phyloP scores from a whole-genome alignment of 495 filamentous ascomycete genomes.

The Pseudoneurospora amorphoporcata region DNA sequence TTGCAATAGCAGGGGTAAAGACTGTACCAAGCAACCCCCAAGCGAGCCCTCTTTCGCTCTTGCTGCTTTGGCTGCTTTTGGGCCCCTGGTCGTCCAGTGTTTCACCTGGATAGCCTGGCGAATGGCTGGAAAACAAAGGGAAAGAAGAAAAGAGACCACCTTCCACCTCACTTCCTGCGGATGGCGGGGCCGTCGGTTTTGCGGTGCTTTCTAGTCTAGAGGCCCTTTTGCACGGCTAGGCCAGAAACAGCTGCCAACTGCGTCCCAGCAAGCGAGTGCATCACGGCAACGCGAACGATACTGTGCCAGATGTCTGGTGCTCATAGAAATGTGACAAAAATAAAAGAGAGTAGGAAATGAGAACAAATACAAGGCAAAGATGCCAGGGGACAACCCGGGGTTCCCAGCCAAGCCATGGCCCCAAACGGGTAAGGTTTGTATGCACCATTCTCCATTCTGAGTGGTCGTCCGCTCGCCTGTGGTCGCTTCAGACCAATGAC shows the following conservation, averaged over 20 bases:
- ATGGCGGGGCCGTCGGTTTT: background rate
- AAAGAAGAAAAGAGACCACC: background rate
- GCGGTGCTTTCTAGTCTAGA: background rate
- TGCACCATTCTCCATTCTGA: background rate
- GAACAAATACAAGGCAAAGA: background rate
- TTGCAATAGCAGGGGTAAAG: too few relatives aligned
- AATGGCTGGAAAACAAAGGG: background rate
- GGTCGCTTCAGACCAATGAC: background rate
- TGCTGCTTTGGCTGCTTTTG: background rate
- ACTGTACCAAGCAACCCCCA: too few relatives aligned
- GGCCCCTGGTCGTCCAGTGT: background rate
- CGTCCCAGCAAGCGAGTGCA: background rate
- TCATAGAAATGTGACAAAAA: background rate
- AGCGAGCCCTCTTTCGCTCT: background rate
- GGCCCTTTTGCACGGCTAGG: background rate
- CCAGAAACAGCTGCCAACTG: background rate
- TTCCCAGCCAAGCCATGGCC: background rate
- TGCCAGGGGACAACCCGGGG: background rate
- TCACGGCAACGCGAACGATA: background rate
- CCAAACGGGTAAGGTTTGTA: background rate
- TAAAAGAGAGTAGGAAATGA: background rate
- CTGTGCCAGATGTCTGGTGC: background rate
- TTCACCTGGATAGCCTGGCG: background rate
- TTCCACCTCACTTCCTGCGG: background rate
- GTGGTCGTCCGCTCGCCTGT: background rate